Base-by-base conservation (phyloP, 1,139 yeast genomes). In the Pichia sp. region DNA sequence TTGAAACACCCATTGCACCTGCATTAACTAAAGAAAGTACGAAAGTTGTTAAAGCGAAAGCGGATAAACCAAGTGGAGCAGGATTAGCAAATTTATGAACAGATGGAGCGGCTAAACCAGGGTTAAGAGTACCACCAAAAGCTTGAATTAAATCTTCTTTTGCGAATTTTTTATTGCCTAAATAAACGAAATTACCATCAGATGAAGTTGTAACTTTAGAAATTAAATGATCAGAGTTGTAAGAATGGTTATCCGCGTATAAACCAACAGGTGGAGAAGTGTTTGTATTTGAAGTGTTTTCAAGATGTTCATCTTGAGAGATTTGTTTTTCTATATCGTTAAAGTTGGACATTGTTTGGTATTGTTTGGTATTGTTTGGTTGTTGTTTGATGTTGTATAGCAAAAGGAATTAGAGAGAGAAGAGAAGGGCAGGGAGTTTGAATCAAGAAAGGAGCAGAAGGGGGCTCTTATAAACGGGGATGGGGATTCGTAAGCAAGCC, bases 21-120 rank as follows among this genome's bases (percentile, higher is more conserved):
- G 74, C 70, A 50, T 79, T 78, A 50, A 78, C 66, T 57, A 88
- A 64, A 5, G 89, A 79, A 35, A 87, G 69, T 13, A 86, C 86
- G 61, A 88, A 84, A 5, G 95, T 84, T 16, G 95, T 84, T 51
- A 86, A 68, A 7, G 94, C 95, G 58, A 88, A 87, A 5, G 86
- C 93, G 38, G 78, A 73, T 49, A 88, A 69, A 13, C 96, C 96
- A 42, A 88, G 69, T 3, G 96, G 95, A 38, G 93, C 86, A 33
- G 96, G 94, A 61, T 87, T 87, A 47, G 83, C 95, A 60, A 86
- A 80, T 61, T 79, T 72, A 61, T 83, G 77, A 37, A 73, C 68
- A 25, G 94, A 79, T 30, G 84, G 77, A 29, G 79, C 75, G 20
- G 76, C 56, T 45, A 71, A 64, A 57, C 86, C 87, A 16, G 88